phyloP scores from a whole-genome alignment of 108 stramenopile species.

The Mediolabrus comicus region DNA sequence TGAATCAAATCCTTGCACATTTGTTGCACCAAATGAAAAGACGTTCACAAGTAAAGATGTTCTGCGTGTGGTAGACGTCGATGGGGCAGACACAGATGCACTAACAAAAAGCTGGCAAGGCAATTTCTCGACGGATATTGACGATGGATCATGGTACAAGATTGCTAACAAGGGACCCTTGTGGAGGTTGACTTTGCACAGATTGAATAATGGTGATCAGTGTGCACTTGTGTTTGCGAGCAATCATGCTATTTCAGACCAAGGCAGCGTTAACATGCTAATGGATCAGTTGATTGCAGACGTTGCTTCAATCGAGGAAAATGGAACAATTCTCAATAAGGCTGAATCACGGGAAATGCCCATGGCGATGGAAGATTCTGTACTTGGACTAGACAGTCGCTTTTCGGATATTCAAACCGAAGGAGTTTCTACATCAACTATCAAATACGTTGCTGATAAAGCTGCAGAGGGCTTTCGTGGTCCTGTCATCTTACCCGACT shows the following conservation, averaged over 20 bases:
- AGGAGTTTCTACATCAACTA: conserved; percentile 51
- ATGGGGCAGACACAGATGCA: conserved; percentile 21
- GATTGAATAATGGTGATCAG: conserved; percentile 35
- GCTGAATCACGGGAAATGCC: conserved; percentile 57
- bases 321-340: conserved; percentile 22
- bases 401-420: conserved; percentile 49
- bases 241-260: conserved; percentile 89
- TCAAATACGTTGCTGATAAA: conserved; percentile 74
- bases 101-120: conserved; percentile 66
- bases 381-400: conserved; percentile 53
- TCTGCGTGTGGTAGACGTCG: conserved; percentile 53
- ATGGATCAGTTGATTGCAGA: conserved; percentile 68
- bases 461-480: conserved; percentile 73
- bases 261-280: conserved; percentile 70
- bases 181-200: conserved; percentile 75
- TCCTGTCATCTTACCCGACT: conserved; percentile 84
- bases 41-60: conserved; percentile 53
- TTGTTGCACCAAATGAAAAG: conserved; percentile 42
- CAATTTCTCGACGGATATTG: conserved; percentile 63
- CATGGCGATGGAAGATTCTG: conserved; percentile 74
- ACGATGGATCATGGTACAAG: conserved; percentile 72
- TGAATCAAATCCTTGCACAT: conserved; percentile 76
- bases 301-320: conserved; percentile 54
- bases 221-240: conserved; percentile 77
- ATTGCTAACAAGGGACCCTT: conserved; percentile 49